Conservation (phyloP, 257 asterid species). For the Solanum paucissectum region DNA sequence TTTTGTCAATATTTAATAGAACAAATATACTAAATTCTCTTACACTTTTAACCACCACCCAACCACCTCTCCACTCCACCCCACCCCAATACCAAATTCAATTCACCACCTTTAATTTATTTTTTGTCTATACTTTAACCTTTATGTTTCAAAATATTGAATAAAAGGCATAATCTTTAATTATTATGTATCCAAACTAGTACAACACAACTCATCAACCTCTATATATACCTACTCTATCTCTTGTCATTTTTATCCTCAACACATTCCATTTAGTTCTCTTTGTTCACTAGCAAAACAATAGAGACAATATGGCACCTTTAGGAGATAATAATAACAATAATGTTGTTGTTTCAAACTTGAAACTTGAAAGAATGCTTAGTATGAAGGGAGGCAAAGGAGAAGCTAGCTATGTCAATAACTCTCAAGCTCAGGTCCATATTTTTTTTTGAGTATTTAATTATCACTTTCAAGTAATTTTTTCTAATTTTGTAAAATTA, state of each 20-base stretch:
- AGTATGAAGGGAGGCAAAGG: conserved; percentile 98
- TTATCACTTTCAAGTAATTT: neutral
- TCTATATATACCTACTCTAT: neutral
- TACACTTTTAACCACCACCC: neutral
- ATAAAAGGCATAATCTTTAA: neutral
- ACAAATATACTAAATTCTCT: neutral
- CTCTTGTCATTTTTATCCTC: neutral
- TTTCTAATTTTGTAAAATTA: neutral
- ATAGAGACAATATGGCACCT: conserved; percentile 33
- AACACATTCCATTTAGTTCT: neutral
- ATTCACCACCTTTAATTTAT: neutral
- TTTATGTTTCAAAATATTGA: neutral
- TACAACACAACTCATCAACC: neutral
- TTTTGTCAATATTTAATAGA: neutral
- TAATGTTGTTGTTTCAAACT: conserved; percentile 42
- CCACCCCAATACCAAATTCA: neutral
- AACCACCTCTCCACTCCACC: neutral
- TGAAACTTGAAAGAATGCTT: conserved; percentile 62
- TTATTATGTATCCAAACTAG: neutral
- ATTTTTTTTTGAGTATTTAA: neutral
- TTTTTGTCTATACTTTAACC: neutral
- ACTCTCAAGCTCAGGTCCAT: conserved; percentile 83
- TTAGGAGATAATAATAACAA: conserved; percentile 19
- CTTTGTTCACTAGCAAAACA: neutral
- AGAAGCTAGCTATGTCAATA: conserved; percentile 80